phyloP scores from a whole-genome alignment of 2,329 filamentous ascomycete species.

The Trichoderma arundinaceum region DNA sequence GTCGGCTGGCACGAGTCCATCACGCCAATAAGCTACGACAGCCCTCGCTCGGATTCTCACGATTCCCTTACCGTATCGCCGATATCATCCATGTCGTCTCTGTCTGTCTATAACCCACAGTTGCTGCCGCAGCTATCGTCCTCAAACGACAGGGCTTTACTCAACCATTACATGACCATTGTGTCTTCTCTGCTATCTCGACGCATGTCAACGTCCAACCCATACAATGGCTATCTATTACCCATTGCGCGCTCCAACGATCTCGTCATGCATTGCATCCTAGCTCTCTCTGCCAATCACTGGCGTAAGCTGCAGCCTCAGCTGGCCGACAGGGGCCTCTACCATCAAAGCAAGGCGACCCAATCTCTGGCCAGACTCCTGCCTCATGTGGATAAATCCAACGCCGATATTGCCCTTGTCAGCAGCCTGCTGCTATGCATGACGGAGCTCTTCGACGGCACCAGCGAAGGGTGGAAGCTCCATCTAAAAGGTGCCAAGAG shows the following conservation, averaged over 20 bases:
- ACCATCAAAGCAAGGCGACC: slow-evolving; percentile 44
- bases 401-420: slow-evolving; percentile 46
- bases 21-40: slow-evolving; percentile 38
- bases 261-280: slow-evolving; percentile 43
- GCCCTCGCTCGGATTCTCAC: slow-evolving; percentile 35
- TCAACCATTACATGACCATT: slow-evolving; percentile 46
- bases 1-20: slow-evolving; percentile 37
- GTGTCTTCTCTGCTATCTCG: slow-evolving; percentile 44
- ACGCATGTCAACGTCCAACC: slow-evolving; percentile 40
- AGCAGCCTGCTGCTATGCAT: slow-evolving; percentile 50
- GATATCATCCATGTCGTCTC: slow-evolving; percentile 32
- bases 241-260: slow-evolving; percentile 45
- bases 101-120: slow-evolving; percentile 42
- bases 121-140: slow-evolving; percentile 41
- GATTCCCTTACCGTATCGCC: slow-evolving; percentile 31
- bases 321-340: slow-evolving; percentile 40
- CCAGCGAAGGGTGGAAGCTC: slow-evolving; percentile 50
- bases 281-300: slow-evolving; percentile 45
- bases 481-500: slow-evolving; percentile 51
- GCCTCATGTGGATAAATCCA: slow-evolving; percentile 43
- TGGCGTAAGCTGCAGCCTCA: slow-evolving; percentile 45
- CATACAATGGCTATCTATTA: slow-evolving; percentile 43
- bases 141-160: slow-evolving; percentile 42
- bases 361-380: slow-evolving; percentile 42
- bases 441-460: slow-evolving; percentile 51